Evolutionary conservation across 495 filamentous ascomycete species (phyloP).

Genomic region (Antarctomyces pellizariae): DNA sequence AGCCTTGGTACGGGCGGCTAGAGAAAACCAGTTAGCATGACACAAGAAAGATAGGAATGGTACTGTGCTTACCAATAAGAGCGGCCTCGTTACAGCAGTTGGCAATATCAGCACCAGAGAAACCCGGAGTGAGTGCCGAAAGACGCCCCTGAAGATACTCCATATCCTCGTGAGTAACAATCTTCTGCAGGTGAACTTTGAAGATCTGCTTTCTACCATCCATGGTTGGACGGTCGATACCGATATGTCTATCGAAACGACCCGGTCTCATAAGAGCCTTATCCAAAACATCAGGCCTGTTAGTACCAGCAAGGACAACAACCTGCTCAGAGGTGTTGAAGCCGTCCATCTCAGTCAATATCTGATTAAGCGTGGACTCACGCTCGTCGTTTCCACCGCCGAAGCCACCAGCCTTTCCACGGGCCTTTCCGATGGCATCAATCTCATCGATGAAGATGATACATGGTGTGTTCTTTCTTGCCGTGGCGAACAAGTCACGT

Average conservation of each 20-base stretch:
- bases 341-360: conserved; percentile 97
- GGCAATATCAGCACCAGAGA: conserved; percentile 91
- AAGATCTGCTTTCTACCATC: conserved; percentile 93
- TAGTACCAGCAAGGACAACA: conserved; percentile 94
- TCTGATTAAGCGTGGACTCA: conserved; percentile 91
- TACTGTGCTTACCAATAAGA: conserved; percentile 54
- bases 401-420: conserved; percentile 37
- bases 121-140: conserved; percentile 80
- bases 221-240: conserved; percentile 87
- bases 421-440: conserved; percentile 84
- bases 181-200: conserved; percentile 74
- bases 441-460: conserved; percentile 99
- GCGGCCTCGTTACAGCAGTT: conserved; percentile 97
- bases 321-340: conserved; percentile 97
- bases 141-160: conserved; percentile 72
- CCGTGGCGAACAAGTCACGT: conserved; percentile 82
- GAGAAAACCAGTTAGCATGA: conserved; percentile 15
- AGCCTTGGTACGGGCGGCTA: conserved; percentile 65
- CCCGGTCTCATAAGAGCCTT: conserved; percentile 90
- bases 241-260: conserved; percentile 87
- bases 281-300: conserved; percentile 81
- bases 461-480: conserved; percentile 86
- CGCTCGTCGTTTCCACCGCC: conserved; percentile 91
- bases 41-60: background rate
- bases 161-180: conserved; percentile 71